A percentile compares a stretch with the other conserved stretches of the same genome.
phyloP scores from a whole-genome alignment of 139 green algal genomes.

The Chlorella sp. region DNA sequence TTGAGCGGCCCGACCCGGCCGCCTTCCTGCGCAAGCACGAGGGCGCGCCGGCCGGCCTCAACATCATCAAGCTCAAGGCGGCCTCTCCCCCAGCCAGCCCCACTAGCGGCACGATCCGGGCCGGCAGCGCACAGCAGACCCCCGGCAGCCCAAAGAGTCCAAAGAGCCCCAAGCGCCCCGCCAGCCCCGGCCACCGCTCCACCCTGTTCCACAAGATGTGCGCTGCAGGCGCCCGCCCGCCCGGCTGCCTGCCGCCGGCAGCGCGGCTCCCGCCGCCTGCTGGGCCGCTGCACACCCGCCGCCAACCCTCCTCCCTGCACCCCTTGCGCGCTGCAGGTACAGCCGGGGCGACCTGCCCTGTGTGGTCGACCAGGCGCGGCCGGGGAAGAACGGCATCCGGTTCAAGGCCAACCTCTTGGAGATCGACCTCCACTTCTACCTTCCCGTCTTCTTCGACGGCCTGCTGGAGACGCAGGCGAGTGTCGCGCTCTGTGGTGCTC shows the following conservation, averaged over 20 bases:
- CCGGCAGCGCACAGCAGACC: not conserved
- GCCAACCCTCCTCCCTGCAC: conserved; percentile 15
- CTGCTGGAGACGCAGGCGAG: conserved; percentile 76
- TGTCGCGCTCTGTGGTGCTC: not conserved
- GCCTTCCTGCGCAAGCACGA: conserved; percentile 28
- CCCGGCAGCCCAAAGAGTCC: not conserved
- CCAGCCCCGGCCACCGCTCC: not conserved
- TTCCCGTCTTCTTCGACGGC: conserved; percentile 92
- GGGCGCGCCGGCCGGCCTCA: conserved; percentile 11
- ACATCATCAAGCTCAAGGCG: not conserved
- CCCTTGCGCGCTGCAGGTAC: conserved; percentile 85
- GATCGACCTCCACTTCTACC: conserved; percentile 90
- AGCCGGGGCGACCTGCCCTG: conserved; percentile 83
- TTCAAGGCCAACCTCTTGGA: conserved; percentile 84
- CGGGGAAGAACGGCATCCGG: conserved; percentile 79
- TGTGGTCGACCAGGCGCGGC: conserved; percentile 70
- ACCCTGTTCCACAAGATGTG: not conserved
- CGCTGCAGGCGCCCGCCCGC: not conserved
- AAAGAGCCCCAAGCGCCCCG: not conserved
- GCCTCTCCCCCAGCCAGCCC: no score
- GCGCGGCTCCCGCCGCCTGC: not conserved
- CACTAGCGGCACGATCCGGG: not conserved
- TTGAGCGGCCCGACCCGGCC: conserved; percentile 16
- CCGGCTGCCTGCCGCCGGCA: not conserved
- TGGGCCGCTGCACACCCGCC: not conserved